A percentile compares a stretch with the other conserved stretches of the same genome.
phyloP scores from a whole-genome alignment of 192 early-diverging fungal genomes.

The Powellomyces hirtus region DNA sequence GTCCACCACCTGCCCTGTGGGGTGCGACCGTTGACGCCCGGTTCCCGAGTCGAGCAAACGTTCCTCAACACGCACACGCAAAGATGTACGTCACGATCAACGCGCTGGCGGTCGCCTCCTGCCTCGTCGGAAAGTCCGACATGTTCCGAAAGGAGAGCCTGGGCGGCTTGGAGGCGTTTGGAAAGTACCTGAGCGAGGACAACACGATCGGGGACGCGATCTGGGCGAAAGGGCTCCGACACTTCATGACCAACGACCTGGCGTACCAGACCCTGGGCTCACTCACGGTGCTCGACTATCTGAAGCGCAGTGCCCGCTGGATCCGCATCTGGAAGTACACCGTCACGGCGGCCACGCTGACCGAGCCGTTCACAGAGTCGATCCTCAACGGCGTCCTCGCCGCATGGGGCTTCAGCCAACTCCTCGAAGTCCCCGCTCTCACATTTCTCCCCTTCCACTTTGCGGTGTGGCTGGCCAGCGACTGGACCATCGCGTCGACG shows the following conservation, averaged over 20 bases:
- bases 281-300: constrained; percentile 76
- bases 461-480: constrained; percentile 57
- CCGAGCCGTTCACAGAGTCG: constrained; percentile 93
- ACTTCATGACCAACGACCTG: constrained; percentile 83
- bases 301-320: constrained; percentile 85
- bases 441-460: constrained; percentile 54
- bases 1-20: constrained; percentile 94
- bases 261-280: constrained; percentile 82
- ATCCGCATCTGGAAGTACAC: constrained; percentile 92
- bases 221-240: constrained; percentile 73
- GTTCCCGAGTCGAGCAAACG: constrained; percentile 79
- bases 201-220: constrained; percentile 88
- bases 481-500: constrained; percentile 48
- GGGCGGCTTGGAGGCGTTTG: constrained; percentile 83
- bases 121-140: constrained; percentile 94
- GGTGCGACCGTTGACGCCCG: constrained; percentile 66
- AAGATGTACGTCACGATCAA: constrained; percentile 97
- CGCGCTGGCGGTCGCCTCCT: constrained; percentile 75
- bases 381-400: constrained; percentile 72
- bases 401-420: constrained; percentile 42
- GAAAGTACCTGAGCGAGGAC: constrained; percentile 91
- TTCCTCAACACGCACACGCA: constrained; percentile 91
- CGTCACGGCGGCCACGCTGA: constrained; percentile 79
- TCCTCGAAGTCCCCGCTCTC: background rate
- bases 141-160: constrained; percentile 79